Evolutionary conservation across 805 yeast genomes (phyloP), one percentile per base, ranked within the genome.

Genomic region (Candida maris): DNA sequence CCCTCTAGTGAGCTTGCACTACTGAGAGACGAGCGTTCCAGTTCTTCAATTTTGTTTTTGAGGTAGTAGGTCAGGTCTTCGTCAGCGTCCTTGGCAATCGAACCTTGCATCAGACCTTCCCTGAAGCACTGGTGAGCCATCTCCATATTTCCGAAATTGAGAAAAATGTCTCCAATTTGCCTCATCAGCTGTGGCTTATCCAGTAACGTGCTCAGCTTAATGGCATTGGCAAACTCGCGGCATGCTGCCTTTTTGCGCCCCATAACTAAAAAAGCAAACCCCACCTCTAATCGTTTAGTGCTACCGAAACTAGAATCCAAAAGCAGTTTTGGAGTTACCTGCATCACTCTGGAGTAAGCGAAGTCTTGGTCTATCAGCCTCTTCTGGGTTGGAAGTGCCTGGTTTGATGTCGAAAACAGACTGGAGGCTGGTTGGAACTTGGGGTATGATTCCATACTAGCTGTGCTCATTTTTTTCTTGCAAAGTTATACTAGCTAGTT

Each of bases 371-470:
- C 46, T 14, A 45, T 42, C 15, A 36, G 30, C 13, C 21, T 20
- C 17, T 36, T 45, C 21, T 46, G 46, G 20, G 38, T 29, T 13
- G 36, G 41, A 10, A 34, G 34, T 14, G 39, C 44, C 20, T 46
- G 51, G 20, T 46, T 46, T 12, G 51, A 46, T 18, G 43, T 41
- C 6, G 46, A 41, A 12, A 46, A 42, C 15, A 44, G 27, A 13
- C 51, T 39, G 7, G 48, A 41, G 10, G 48, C 44, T 6, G 51
- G 51, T 19, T 44, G 51, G 18, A 33, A 21, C 22, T 30, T 39
- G 22, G 36, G 41, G 20, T 41, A 44, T 22, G 48, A 44, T 20
- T 32, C 43, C 27, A 30, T 34, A 35, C 45, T 44, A n/a, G 36
- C 32, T 6, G 34, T 45, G 30, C 48, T 44, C 48, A 44, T 44